These are phyloP conservation scores for Bondarzewia mesenterica DNA, from an alignment of 1,284 basidiomycete genomes.

Conservation along the genomic window DNA sequence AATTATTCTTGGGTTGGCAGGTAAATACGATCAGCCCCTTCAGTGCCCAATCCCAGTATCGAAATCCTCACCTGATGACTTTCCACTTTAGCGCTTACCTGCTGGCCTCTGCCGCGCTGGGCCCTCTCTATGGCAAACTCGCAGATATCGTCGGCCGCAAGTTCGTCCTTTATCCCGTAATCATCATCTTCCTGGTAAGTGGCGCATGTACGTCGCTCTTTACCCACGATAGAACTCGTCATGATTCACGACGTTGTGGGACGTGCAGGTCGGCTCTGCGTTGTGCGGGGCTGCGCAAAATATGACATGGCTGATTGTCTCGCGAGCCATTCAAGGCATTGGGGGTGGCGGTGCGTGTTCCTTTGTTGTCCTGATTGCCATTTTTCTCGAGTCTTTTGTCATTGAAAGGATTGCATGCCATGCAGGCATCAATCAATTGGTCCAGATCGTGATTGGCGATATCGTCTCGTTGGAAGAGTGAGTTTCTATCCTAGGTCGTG, in stretches of 20 bases:
- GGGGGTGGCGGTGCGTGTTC: conserved; percentile 62
- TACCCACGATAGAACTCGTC: background rate
- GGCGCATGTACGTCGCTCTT: background rate
- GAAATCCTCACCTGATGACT: background rate
- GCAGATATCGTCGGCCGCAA: conserved; percentile 53
- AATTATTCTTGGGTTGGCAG: conserved; percentile 74
- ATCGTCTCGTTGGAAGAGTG: conserved; percentile 72
- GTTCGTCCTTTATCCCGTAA: conserved; percentile 61
- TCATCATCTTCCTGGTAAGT: conserved; percentile 61
- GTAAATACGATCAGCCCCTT: conserved; percentile 28
- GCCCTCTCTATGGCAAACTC: conserved; percentile 71
- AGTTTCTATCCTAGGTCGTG: conserved; percentile 22
- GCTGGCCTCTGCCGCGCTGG: conserved; percentile 58
- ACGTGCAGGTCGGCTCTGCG: conserved; percentile 62
- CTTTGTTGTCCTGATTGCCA: background rate
- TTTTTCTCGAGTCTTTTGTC: no score
- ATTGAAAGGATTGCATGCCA: background rate
- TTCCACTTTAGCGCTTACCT: conserved; percentile 53
- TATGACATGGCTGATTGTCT: conserved; percentile 68
- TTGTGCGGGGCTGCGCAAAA: conserved; percentile 77
- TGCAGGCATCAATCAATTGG: conserved; percentile 41
- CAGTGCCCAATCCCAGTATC: background rate
- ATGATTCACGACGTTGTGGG: background rate
- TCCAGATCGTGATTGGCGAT: conserved; percentile 72
- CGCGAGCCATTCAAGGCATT: conserved; percentile 75